Base-by-base conservation (phyloP, 2,329 filamentous ascomycete genomes). In the Alternaria solani region DNA sequence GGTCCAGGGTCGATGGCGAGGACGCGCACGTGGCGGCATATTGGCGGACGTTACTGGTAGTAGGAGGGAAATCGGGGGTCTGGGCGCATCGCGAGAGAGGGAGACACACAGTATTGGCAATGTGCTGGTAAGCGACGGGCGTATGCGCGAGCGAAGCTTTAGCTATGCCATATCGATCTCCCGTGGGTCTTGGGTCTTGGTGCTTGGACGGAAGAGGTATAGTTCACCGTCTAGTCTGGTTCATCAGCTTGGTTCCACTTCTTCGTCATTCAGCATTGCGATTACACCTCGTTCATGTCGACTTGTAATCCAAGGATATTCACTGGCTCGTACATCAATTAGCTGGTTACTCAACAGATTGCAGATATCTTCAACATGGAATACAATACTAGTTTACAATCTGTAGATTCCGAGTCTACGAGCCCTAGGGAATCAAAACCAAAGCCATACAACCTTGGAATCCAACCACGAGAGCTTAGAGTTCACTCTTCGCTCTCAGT, bases 1-100 rank as follows among this genome's bases (percentile, higher is more conserved):
- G 0, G 73, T 75, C 39, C 72, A 59, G 12, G 75, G 74, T 7
- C 72, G 67, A 46, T 64, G 59, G 12, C 73, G 73, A 14, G 61
- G 51, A 9, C 51, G 28, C 34, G 61, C 26, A 49, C 68, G 44
- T 23, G 62, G 63, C 42, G 60, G 43, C 64, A 64, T 65, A 2
- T 23, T 60, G 25, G 4, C n/a, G 23, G 38, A 20, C 14, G 1
- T n/a, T 12, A 23, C 8, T n/a, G 41, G 7, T 46, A 18, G 25
- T 7, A 14, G 6, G 26, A 34, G 38, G 25, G 39, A n/a, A 39
- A 5, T 18, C 30, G 12, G 20, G 3, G 14, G 5, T n/a, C 16
- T 25, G 20, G 32, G 32, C 32, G 46, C 46, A 36, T 49, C 20
- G 46, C 20, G 14, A 36, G 20, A 14, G 32, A 8, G 32, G 20